These are phyloP conservation scores for Guadua angustifolia DNA, from an alignment of 176 grass and related monocot genomes.

Conservation along the genomic window DNA sequence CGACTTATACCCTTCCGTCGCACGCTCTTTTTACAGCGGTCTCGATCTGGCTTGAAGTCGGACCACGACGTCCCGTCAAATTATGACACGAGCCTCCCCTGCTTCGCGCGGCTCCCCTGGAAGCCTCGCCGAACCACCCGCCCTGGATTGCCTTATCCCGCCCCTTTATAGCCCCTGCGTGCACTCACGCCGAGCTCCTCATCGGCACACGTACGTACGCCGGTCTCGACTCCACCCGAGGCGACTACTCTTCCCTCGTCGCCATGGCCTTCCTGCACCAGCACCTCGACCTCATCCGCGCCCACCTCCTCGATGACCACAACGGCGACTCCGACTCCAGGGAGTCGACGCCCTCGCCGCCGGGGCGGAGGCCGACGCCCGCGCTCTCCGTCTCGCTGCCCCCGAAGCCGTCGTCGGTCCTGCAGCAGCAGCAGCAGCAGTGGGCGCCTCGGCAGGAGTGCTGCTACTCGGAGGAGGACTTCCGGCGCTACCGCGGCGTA, in stretches of 20 bases:
- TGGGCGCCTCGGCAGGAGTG: not conserved
- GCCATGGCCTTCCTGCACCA: conserved; percentile 43
- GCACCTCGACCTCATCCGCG: conserved; percentile 60
- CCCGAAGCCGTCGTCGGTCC: not conserved
- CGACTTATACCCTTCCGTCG: too few relatives aligned
- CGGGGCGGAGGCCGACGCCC: conserved; percentile 2
- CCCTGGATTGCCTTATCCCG: not conserved
- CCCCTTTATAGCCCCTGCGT: not conserved
- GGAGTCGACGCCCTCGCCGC: conserved; percentile 17
- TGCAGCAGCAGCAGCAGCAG: not conserved
- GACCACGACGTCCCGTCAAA: not conserved
- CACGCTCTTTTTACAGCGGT: not conserved
- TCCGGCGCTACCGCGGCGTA: conserved; percentile 77
- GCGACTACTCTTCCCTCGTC: not conserved
- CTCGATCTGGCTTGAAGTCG: not conserved
- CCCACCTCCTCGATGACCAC: conserved; percentile 54
- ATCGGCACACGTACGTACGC: not conserved
- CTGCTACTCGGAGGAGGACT: conserved; percentile 7
- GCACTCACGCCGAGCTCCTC: not conserved
- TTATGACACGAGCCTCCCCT: not conserved
- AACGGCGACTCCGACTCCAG: not conserved
- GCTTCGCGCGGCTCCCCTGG: conserved; percentile 5
- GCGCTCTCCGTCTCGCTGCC: conserved; percentile 41
- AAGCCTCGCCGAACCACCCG: conserved; percentile 25
- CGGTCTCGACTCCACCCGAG: not conserved